Base-by-base conservation (phyloP, 1,284 basidiomycete species). In the Marasmius tenuissimus region DNA sequence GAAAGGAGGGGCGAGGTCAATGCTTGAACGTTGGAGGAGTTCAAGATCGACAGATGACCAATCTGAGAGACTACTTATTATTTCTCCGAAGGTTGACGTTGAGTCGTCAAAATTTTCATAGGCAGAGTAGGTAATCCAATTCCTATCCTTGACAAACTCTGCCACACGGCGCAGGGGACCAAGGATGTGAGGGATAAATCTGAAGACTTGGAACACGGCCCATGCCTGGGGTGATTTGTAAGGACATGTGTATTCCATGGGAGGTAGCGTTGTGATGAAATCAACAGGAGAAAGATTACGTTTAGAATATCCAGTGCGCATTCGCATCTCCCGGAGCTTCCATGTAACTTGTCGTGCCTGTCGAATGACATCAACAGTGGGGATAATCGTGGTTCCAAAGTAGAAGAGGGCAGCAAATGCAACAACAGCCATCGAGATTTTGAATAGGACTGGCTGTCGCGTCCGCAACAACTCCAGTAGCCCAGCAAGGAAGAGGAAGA, bases 401-500 rank as follows among this genome's bases (percentile, higher is more conserved):
- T 45, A 45, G 34, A 60, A 53, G 4, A 53, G 10, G 14, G 51
- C 52, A 22, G 38, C 45, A 45, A 53, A n/a, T 3, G 35, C 51
- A 35, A 60, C 52, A 34, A 42, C 51, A 7, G 6, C 18, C 9
- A 20, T 20, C 11, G 39, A 20, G 11, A 54, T 11, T 1, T 5
- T 33, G 22, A 50, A 50, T 5, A 45, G 49, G 40, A 47, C 39
- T 18, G 3, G 37, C n/a, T 60, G 38, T 14, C 40, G 51, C 33
- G 9, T 33, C 59, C 59, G 55, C 16, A 60, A 20, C 6, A 60
- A 27, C 10, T 60, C 59, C 4, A 60, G 37, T 3, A 59, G 33
- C 12, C 57, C 57, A 35, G 49, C 49, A 27, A 59, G 51, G n/a
- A 59, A 59, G 11, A 59, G 47, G 16, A 59, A n/a, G 6, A 59